Conservation (phyloP, 352 stramenopile genomes). For the Globisporangium rhizosaccharum region DNA sequence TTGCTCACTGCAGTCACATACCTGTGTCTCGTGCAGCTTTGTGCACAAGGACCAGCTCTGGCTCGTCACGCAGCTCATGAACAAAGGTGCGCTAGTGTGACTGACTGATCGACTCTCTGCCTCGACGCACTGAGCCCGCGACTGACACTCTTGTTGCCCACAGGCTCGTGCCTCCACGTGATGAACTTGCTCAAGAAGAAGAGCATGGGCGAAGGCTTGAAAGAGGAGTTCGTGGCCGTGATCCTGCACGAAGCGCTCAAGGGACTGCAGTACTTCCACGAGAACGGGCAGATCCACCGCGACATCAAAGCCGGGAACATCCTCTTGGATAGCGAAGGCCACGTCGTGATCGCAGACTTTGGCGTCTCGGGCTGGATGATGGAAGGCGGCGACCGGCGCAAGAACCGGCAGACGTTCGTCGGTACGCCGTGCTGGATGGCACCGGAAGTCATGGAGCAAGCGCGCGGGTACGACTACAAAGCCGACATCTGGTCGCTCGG, state of each 20-base stretch:
- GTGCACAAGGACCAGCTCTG: slow-evolving; percentile 96
- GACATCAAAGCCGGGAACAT: slow-evolving; percentile 99
- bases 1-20: background rate
- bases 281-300: slow-evolving; percentile 98
- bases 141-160: background rate
- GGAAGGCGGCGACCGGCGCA: slow-evolving; percentile 90
- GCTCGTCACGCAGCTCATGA: slow-evolving; percentile 99
- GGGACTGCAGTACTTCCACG: slow-evolving; percentile 98
- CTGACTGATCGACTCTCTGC: background rate
- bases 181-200: slow-evolving; percentile 94
- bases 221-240: slow-evolving; percentile 95
- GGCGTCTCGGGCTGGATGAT: slow-evolving; percentile 98
- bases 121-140: background rate
- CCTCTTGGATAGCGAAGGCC: slow-evolving; percentile 89
- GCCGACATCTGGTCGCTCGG: slow-evolving; percentile 99
- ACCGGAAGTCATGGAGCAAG: slow-evolving; percentile 91
- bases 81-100: slow-evolving; percentile 73
- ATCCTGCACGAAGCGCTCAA: slow-evolving; percentile 97
- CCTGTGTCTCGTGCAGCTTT: slow-evolving; percentile 66
- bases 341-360: slow-evolving; percentile 98
- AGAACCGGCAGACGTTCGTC: slow-evolving; percentile 97
- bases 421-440: slow-evolving; percentile 97
- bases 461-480: slow-evolving; percentile 92
- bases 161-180: slow-evolving; percentile 94
- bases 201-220: slow-evolving; percentile 80